Percentiles rank a stretch among this genome's conserved stretches.
These are phyloP conservation scores for Blastocystis hominis DNA, from an alignment of 352 stramenopile species.

Conservation along the genomic window DNA sequence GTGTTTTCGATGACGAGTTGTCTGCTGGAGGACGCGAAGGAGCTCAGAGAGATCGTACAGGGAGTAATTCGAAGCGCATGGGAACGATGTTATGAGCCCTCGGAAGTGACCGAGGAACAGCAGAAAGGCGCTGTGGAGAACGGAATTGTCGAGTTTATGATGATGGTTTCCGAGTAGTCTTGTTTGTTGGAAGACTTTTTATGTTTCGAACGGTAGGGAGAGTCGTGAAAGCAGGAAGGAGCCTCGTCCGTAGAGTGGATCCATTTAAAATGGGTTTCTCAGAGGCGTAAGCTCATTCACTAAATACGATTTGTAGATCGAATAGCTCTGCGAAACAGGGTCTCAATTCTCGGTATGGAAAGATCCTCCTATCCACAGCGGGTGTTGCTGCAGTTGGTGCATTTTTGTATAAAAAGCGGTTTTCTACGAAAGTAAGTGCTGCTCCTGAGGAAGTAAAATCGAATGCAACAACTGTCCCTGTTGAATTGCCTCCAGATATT, in stretches of 20 bases:
- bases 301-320: neutral
- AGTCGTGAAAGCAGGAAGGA: neutral
- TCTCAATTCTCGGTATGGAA: neutral
- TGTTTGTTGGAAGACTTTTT: neutral
- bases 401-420: neutral
- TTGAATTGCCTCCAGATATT: neutral
- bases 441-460: neutral
- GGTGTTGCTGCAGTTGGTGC: neutral
- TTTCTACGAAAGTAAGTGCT: neutral
- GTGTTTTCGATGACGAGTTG: neutral
- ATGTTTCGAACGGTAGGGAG: neutral
- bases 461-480: neutral
- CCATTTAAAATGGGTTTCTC: neutral
- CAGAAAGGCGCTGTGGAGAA: neutral
- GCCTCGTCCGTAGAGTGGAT: neutral
- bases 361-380: neutral
- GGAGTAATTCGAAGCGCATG: neutral
- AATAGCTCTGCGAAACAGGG: conserved; percentile 25
- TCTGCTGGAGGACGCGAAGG: neutral
- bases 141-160: neutral
- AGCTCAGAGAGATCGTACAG: neutral
- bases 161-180: neutral
- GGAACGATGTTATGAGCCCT: neutral
- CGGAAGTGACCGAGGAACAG: neutral
- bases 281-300: neutral